Evolutionary conservation across 192 early-diverging fungal species (phyloP).

Genomic region (Mortierella antarctica): DNA sequence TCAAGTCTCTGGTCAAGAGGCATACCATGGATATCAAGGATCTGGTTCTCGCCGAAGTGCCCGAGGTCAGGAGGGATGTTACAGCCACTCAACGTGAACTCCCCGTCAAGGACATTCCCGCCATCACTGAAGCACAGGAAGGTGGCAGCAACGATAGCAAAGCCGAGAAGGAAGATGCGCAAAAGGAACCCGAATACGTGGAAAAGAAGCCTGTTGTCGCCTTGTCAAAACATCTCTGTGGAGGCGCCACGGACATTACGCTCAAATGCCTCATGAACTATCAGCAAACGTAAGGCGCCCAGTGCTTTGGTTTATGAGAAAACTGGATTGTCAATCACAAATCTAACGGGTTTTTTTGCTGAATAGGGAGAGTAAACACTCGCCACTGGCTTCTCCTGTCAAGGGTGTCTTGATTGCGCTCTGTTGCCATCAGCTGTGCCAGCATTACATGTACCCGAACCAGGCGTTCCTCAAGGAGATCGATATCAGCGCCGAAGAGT

Average conservation of each 20-base stretch:
- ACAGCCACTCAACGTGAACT: constrained; percentile 33
- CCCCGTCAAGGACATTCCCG: constrained; percentile 8
- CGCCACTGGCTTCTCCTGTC: constrained; percentile 55
- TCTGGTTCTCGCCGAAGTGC: constrained; percentile 72
- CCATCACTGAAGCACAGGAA: not conserved
- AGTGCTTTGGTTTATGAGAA: not conserved
- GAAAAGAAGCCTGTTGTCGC: constrained; percentile 70
- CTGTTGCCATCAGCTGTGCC: constrained; percentile 90
- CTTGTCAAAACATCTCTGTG: constrained; percentile 92
- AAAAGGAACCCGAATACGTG: constrained; percentile 32
- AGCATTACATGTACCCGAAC: constrained; percentile 77
- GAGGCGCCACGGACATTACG: constrained; percentile 88
- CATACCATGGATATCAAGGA: constrained; percentile 89
- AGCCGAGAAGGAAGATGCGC: not conserved
- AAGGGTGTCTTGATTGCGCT: constrained; percentile 84
- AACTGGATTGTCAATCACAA: not conserved
- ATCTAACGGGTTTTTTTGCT: not conserved
- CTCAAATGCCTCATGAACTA: constrained; percentile 74
- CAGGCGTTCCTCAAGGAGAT: constrained; percentile 67
- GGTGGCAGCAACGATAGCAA: not conserved
- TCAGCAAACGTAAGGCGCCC: constrained; percentile 32
- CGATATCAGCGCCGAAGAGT: constrained; percentile 64
- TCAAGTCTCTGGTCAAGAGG: constrained; percentile 64
- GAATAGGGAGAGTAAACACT: constrained; percentile 12
- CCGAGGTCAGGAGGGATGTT: constrained; percentile 48